Evolutionary conservation across 2,329 filamentous ascomycete species (phyloP).

Genomic region (Aspergillus sp.): DNA sequence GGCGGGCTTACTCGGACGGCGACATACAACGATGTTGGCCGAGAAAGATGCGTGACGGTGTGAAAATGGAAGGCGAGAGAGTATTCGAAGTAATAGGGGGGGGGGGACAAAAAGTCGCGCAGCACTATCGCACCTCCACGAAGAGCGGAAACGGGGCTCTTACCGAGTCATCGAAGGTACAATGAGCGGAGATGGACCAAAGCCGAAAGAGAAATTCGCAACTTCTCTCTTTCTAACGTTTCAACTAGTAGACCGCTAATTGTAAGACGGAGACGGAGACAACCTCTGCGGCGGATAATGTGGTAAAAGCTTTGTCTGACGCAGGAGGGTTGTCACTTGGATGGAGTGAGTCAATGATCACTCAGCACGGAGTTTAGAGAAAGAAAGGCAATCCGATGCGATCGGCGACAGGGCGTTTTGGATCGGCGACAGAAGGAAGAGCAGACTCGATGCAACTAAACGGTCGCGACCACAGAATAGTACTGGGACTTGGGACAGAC

Average conservation of each 20-base stretch:
- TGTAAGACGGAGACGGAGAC: not conserved
- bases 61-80: conserved; percentile 6
- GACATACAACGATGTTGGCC: conserved; percentile 15
- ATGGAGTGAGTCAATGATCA: conserved; percentile 6
- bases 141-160: conserved; percentile 19
- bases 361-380: not conserved
- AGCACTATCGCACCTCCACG: conserved; percentile 24
- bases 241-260: not conserved
- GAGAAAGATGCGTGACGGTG: conserved; percentile 6
- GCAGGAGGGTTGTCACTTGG: not conserved
- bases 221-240: not conserved
- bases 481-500: not conserved
- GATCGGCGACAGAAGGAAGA: not conserved
- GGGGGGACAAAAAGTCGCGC: conserved; percentile 18
- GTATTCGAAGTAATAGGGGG: conserved; percentile 10
- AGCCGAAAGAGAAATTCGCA: conserved; percentile 1
- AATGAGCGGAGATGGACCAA: not conserved
- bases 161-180: conserved; percentile 22
- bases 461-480: not conserved
- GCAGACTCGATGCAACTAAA: not conserved
- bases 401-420: not conserved
- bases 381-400: not conserved
- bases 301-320: conserved; percentile 2
- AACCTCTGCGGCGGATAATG: not conserved
- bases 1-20: conserved; percentile 17